These are phyloP conservation scores for Lupinus albus DNA, from an alignment of 306 rosid species.

Conservation along the genomic window DNA sequence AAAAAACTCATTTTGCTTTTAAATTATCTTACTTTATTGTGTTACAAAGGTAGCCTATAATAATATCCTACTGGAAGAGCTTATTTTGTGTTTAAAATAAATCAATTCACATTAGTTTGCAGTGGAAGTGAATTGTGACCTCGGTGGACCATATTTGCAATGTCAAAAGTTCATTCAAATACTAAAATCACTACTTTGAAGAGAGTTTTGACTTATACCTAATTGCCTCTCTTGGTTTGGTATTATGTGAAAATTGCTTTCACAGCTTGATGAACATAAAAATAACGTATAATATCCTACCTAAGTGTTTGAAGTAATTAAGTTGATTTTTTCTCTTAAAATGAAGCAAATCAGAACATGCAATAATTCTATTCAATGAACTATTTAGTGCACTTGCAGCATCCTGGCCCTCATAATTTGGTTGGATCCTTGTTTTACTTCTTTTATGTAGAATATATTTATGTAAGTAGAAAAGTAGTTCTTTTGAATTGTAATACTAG, in stretches of 20 bases:
- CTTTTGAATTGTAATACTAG: not conserved
- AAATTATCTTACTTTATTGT: too few species aligned
- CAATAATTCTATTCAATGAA: not conserved
- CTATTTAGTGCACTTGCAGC: not conserved
- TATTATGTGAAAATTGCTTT: not conserved
- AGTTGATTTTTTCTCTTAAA: not conserved
- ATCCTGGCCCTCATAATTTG: not conserved
- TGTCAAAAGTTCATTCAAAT: not conserved
- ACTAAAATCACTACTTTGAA: not conserved
- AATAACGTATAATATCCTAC: not conserved
- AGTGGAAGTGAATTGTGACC: not conserved
- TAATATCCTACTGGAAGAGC: not conserved
- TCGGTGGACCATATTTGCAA: not conserved
- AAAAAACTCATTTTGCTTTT: not conserved
- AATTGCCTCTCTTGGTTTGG: not conserved
- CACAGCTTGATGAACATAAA: not conserved
- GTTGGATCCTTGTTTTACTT: conserved; percentile 3
- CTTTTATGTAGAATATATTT: not conserved
- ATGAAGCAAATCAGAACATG: not conserved
- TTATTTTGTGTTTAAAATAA: too few species aligned
- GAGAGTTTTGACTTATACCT: not conserved
- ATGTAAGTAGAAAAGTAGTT: not conserved
- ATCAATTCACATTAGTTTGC: not conserved
- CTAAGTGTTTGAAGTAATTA: too few species aligned
- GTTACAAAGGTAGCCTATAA: not conserved